Evolutionary conservation across 2,329 filamentous ascomycete genomes (phyloP).

Genomic region (Colletotrichum agaves): DNA sequence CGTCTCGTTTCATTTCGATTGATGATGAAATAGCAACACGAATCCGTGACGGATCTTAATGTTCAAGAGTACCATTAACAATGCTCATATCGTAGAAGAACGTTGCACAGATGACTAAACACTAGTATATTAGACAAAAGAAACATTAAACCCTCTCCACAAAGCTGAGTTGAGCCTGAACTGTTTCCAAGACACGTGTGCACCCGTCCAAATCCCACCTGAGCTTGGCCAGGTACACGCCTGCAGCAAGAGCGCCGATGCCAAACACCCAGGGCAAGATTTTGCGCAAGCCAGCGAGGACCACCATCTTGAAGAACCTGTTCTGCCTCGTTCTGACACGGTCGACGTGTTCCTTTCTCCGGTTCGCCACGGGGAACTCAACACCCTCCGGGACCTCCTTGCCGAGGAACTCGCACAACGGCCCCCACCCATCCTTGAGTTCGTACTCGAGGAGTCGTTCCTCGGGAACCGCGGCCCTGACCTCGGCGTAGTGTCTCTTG

Average conservation of each 20-base stretch:
- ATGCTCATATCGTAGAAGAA: background rate
- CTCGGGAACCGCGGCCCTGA: conserved; percentile 46
- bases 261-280: conserved; percentile 3
- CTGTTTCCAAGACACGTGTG: background rate
- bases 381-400: conserved; percentile 48
- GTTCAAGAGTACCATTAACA: background rate
- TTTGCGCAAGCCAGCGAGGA: conserved; percentile 1
- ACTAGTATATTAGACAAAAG: background rate
- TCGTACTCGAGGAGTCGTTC: conserved; percentile 51
- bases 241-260: background rate
- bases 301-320: conserved; percentile 11
- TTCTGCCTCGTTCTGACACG: conserved; percentile 26
- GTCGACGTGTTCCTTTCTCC: conserved; percentile 39
- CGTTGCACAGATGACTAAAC: background rate
- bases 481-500: conserved; percentile 50
- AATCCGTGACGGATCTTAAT: too few species aligned
- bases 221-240: conserved; percentile 5
- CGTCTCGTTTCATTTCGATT: background rate
- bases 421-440: conserved; percentile 54
- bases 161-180: background rate
- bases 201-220: background rate
- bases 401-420: conserved; percentile 52
- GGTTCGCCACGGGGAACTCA: conserved; percentile 48
- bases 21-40: too few species aligned
- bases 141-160: background rate